Percentiles rank a stretch among this genome's conserved stretches.
Evolutionary conservation across 2,329 filamentous ascomycete genomes (phyloP).

Genomic region (Dryadomyces quercus-mongolicae): DNA sequence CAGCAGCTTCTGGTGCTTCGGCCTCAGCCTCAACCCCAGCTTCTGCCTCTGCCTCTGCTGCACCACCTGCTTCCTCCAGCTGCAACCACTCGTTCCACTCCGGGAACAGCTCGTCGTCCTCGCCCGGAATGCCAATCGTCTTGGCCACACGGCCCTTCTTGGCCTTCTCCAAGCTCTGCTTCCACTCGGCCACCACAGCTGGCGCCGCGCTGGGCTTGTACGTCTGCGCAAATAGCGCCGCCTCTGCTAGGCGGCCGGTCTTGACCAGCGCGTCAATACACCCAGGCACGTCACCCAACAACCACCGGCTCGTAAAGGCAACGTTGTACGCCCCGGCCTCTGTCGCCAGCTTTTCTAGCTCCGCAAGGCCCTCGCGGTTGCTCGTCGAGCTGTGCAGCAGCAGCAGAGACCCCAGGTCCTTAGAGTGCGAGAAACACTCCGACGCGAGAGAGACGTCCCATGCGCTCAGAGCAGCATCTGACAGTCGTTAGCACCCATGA

Average conservation of each 20-base stretch:
- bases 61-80: slow-evolving; percentile 58
- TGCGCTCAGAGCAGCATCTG: slow-evolving; percentile 67
- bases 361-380: slow-evolving; percentile 60
- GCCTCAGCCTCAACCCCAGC: neutral
- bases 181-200: slow-evolving; percentile 65
- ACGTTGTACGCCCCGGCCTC: slow-evolving; percentile 78
- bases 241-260: slow-evolving; percentile 72
- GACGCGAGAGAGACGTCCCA: slow-evolving; percentile 86
- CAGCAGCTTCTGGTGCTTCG: neutral
- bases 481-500: neutral
- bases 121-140: slow-evolving; percentile 68
- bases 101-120: slow-evolving; percentile 82
- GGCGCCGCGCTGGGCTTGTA: slow-evolving; percentile 75
- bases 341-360: slow-evolving; percentile 63
- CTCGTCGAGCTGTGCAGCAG: slow-evolving; percentile 80
- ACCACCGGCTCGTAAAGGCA: slow-evolving; percentile 83
- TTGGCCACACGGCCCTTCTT: slow-evolving; percentile 80
- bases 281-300: slow-evolving; percentile 67
- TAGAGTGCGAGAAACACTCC: slow-evolving; percentile 85
- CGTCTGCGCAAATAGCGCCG: slow-evolving; percentile 85
- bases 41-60: neutral
- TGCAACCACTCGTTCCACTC: slow-evolving; percentile 89
- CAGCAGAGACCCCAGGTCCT: slow-evolving; percentile 79
- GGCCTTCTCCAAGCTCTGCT: slow-evolving; percentile 65
- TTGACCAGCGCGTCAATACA: slow-evolving; percentile 70